A percentile compares a stretch with the other conserved stretches of the same genome.
phyloP scores from a whole-genome alignment of 148 eudicot genomes.

The Camellia lanceoleosa region DNA sequence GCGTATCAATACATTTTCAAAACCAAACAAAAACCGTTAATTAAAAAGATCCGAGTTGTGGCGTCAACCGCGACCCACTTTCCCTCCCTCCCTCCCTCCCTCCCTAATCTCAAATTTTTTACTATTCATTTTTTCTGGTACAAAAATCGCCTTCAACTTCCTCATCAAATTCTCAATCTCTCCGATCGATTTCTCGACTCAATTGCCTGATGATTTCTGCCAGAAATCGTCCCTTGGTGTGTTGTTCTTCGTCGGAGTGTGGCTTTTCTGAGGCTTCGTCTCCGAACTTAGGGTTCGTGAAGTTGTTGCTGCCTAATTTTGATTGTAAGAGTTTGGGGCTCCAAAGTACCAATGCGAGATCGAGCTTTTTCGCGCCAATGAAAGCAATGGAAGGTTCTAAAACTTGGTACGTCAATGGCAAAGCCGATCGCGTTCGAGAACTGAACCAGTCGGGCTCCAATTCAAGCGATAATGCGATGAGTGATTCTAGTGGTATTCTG shows the following conservation, averaged over 20 bases:
- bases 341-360: slow-evolving; percentile 7
- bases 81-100: no score
- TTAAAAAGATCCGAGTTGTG: no score
- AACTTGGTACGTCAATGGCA: slow-evolving; percentile 25
- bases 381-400: slow-evolving; percentile 34
- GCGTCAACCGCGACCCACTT: no score
- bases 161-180: no score
- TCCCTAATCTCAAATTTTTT: no score
- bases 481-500: slow-evolving; percentile 19
- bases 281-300: slow-evolving; percentile 12
- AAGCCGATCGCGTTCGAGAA: neutral
- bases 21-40: no score
- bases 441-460: neutral
- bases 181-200: neutral
- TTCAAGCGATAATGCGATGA: slow-evolving; percentile 7
- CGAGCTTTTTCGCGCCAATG: slow-evolving; percentile 27
- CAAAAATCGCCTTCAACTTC: no score
- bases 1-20: no score
- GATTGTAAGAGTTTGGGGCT: slow-evolving; percentile 9
- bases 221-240: slow-evolving; percentile 4
- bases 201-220: slow-evolving; percentile 15
- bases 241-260: neutral
- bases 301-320: neutral
- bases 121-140: no score
- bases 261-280: neutral